Conservation (phyloP, 202 grass and related monocot species). For the Digitaria exilis region DNA sequence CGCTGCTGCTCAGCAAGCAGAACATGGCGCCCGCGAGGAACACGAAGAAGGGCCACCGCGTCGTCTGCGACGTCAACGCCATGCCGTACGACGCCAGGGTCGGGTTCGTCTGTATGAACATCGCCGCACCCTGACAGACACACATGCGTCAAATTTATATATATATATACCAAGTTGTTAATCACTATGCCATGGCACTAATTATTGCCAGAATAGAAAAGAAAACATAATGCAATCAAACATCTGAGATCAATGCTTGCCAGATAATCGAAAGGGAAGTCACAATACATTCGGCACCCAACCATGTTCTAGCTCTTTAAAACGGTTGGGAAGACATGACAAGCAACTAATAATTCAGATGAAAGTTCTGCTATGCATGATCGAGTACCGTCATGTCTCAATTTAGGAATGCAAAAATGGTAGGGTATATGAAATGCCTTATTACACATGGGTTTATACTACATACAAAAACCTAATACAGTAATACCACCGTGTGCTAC, state of each 20-base stretch:
- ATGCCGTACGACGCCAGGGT: neutral
- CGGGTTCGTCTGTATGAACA: constrained; percentile 62
- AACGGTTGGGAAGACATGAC: neutral
- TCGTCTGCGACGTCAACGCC: constrained; percentile 25
- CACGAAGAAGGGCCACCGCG: constrained; percentile 93
- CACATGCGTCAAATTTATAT: neutral
- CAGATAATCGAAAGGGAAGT: neutral
- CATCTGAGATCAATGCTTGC: constrained; percentile 1
- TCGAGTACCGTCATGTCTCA: neutral
- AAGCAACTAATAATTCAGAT: neutral
- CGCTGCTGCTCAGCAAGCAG: constrained; percentile 86
- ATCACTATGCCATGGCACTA: neutral
- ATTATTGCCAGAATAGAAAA: neutral
- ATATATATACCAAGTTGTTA: neutral
- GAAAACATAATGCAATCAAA: neutral
- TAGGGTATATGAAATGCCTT: neutral
- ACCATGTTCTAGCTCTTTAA: neutral
- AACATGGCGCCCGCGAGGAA: constrained; percentile 95
- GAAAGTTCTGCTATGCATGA: neutral
- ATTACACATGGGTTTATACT: neutral
- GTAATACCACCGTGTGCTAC: neutral
- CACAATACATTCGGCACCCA: neutral
- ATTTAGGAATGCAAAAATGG: neutral
- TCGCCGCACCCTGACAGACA: constrained; percentile 79
- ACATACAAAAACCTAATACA: neutral